Conservation (phyloP, 2,329 filamentous ascomycete genomes). For the Neofusicoccum kwambonambiense region DNA sequence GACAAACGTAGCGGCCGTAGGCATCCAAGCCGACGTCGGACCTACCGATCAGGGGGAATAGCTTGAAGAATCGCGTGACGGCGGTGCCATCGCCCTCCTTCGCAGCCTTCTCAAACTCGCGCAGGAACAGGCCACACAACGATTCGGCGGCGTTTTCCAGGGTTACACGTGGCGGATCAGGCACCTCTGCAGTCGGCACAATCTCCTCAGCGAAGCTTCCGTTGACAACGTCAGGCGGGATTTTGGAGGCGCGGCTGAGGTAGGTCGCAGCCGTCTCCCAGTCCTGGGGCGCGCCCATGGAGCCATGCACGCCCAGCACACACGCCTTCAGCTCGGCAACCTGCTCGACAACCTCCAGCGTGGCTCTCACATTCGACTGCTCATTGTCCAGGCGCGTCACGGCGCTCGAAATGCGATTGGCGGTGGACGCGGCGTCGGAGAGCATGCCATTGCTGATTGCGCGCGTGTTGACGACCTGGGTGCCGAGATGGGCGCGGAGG, state of each 20-base stretch:
- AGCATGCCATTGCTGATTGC: conserved; percentile 89
- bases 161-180: conserved; percentile 84
- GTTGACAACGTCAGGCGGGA: conserved; percentile 76
- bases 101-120: conserved; percentile 92
- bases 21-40: conserved; percentile 89
- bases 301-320: conserved; percentile 88
- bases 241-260: conserved; percentile 75
- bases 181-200: conserved; percentile 93
- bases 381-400: conserved; percentile 88
- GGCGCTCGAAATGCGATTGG: conserved; percentile 78
- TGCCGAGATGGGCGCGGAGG: conserved; percentile 80
- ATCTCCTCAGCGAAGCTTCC: conserved; percentile 88
- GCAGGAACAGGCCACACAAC: conserved; percentile 82
- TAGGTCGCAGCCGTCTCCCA: conserved; percentile 97
- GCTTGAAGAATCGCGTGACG: conserved; percentile 95
- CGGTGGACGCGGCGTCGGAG: conserved; percentile 78
- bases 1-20: conserved; percentile 93
- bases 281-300: conserved; percentile 96
- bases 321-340: conserved; percentile 96
- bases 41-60: conserved; percentile 90
- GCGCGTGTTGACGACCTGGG: conserved; percentile 80
- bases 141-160: conserved; percentile 85
- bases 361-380: conserved; percentile 87
- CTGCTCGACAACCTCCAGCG: conserved; percentile 88
- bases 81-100: conserved; percentile 81